These are phyloP conservation scores for Plantago ovata DNA, from an alignment of 257 asterid genomes.

Conservation along the genomic window DNA sequence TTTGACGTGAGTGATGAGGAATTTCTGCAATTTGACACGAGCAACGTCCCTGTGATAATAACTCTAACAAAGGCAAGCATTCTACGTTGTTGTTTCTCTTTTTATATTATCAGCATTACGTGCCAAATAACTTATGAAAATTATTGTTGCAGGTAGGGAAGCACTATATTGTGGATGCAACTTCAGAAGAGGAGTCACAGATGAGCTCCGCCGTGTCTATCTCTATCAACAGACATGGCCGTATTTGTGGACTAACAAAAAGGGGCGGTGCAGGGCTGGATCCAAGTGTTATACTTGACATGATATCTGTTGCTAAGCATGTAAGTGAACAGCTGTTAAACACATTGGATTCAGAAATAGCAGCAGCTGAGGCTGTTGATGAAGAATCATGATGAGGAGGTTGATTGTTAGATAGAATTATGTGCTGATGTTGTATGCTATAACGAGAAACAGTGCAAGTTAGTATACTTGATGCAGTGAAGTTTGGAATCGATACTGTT, in stretches of 20 bases:
- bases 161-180: conserved; percentile 83
- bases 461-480: too few species aligned
- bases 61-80: conserved; percentile 74
- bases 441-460: too few species aligned
- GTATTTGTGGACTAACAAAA: conserved; percentile 72
- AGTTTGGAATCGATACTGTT: too few species aligned
- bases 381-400: conserved; percentile 33
- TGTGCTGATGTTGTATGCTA: not conserved
- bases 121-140: not conserved
- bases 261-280: conserved; percentile 80
- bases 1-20: conserved; percentile 83
- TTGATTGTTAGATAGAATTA: not conserved
- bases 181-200: conserved; percentile 87
- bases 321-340: conserved; percentile 60
- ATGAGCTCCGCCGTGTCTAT: conserved; percentile 88
- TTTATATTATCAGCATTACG: not conserved
- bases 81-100: not conserved
- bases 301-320: conserved; percentile 73
- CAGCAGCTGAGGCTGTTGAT: conserved; percentile 77
- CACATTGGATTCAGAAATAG: conserved; percentile 75
- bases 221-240: conserved; percentile 67
- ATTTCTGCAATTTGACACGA: conserved; percentile 73
- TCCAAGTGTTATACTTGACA: conserved; percentile 70
- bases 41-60: conserved; percentile 67
- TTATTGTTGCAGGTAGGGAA: conserved; percentile 56